Evolutionary conservation across 345 rosid species (phyloP).

Genomic region (Aegle marmelos): DNA sequence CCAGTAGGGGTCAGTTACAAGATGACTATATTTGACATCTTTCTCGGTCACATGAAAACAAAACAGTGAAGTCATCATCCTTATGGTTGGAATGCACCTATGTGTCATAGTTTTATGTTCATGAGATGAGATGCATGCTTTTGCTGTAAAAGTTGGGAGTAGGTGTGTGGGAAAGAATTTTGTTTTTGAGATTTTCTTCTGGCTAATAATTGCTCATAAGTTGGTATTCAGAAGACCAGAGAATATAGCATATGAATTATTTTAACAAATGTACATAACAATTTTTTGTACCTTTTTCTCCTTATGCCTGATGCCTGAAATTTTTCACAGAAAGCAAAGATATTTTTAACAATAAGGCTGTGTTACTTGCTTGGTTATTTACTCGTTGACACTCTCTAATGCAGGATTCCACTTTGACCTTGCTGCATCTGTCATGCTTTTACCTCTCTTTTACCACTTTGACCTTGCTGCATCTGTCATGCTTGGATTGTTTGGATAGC

Average conservation of each 20-base stretch:
- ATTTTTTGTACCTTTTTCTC: background rate
- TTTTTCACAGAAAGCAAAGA: background rate
- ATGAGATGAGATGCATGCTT: background rate
- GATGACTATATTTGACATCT: background rate
- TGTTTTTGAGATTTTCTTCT: background rate
- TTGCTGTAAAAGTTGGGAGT: background rate
- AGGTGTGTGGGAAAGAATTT: background rate
- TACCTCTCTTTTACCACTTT: background rate
- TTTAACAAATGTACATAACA: background rate
- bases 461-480: background rate
- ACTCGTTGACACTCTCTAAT: background rate
- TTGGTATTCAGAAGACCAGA: background rate
- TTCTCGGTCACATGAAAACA: background rate
- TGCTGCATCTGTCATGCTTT: no score
- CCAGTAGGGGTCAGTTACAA: background rate
- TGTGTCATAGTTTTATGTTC: background rate
- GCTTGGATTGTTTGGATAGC: background rate
- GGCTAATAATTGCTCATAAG: background rate
- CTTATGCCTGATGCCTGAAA: background rate
- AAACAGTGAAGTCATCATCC: background rate
- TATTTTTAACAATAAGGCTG: background rate
- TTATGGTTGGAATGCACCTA: background rate
- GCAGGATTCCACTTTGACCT: constrained; percentile 92
- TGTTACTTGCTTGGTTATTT: constrained; percentile 2
- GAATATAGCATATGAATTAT: background rate